A percentile compares a stretch with the other conserved stretches of the same genome.
phyloP scores from a whole-genome alignment of 805 yeast species.

The Pichia nakasei region DNA sequence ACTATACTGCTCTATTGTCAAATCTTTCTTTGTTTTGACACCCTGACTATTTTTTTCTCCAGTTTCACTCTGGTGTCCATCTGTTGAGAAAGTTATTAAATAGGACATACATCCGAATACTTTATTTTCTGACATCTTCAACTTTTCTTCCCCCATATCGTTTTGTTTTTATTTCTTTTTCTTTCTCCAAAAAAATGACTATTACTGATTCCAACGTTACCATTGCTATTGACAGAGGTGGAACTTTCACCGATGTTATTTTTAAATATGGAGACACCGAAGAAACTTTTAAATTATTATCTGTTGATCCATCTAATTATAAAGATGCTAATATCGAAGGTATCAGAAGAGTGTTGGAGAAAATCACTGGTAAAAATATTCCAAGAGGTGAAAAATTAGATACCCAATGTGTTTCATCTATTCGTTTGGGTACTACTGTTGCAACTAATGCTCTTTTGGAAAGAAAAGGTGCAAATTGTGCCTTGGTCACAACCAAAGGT shows the following conservation, averaged over 20 bases:
- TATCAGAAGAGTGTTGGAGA: conserved; percentile 66
- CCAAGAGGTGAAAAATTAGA: conserved; percentile 55
- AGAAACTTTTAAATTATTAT: conserved; percentile 64
- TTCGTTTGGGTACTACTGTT: conserved; percentile 89
- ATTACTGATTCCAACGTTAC: conserved; percentile 3
- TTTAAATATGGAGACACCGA: conserved; percentile 52
- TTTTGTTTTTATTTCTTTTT: too few relatives aligned
- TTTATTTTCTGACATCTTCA: too few relatives aligned
- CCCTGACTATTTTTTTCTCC: too few relatives aligned
- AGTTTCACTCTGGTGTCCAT: too few relatives aligned
- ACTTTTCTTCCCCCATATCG: too few relatives aligned
- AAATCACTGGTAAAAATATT: conserved; percentile 41
- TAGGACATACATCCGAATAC: too few relatives aligned
- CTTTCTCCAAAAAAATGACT: background rate
- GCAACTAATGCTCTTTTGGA: conserved; percentile 93
- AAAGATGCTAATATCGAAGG: conserved; percentile 91
- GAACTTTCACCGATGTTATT: conserved; percentile 80
- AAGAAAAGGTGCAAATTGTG: conserved; percentile 84
- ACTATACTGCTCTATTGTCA: too few relatives aligned
- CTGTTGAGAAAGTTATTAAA: too few relatives aligned
- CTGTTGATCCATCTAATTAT: conserved; percentile 84
- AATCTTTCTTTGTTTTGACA: too few relatives aligned
- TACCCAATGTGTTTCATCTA: conserved; percentile 51
- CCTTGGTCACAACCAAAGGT: conserved; percentile 79
- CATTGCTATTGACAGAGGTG: conserved; percentile 45